Conservation (phyloP, 1,284 basidiomycete genomes). For the Earliella scabrosa region DNA sequence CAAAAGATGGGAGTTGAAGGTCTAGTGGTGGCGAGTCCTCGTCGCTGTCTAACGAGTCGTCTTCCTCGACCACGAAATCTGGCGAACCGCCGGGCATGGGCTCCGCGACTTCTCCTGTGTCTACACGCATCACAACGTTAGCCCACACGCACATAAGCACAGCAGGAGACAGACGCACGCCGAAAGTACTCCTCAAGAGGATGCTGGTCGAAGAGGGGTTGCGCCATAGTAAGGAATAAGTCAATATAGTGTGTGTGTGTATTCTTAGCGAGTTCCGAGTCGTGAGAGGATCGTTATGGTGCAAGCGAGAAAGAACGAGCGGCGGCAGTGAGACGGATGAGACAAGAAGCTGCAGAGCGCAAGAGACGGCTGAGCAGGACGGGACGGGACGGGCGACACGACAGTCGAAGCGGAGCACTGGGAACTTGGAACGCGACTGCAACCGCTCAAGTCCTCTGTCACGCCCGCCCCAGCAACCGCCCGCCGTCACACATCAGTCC, state of each 20-base stretch:
- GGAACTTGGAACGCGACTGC: slow-evolving; percentile 7
- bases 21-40: slow-evolving; percentile 2
- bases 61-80: slow-evolving; percentile 26
- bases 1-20: slow-evolving; percentile 13
- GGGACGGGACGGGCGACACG: neutral
- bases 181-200: slow-evolving; percentile 75
- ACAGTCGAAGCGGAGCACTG: neutral
- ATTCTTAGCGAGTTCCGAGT: slow-evolving; percentile 8
- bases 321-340: slow-evolving; percentile 21
- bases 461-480: neutral
- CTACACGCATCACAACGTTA: slow-evolving; percentile 36
- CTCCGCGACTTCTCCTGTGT: slow-evolving; percentile 54
- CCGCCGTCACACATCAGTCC: neutral
- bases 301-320: slow-evolving; percentile 22
- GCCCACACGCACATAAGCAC: neutral
- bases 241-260: slow-evolving; percentile 11
- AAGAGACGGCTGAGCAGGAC: slow-evolving; percentile 1
- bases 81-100: slow-evolving; percentile 29
- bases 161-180: slow-evolving; percentile 46
- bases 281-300: slow-evolving; percentile 25
- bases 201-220: slow-evolving; percentile 77
- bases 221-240: slow-evolving; percentile 57
- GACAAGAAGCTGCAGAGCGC: slow-evolving; percentile 17
- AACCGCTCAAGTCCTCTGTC: neutral
- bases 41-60: slow-evolving; percentile 8